Conservation (phyloP, 1,139 yeast genomes). For the Yamadazyma triangularis region DNA sequence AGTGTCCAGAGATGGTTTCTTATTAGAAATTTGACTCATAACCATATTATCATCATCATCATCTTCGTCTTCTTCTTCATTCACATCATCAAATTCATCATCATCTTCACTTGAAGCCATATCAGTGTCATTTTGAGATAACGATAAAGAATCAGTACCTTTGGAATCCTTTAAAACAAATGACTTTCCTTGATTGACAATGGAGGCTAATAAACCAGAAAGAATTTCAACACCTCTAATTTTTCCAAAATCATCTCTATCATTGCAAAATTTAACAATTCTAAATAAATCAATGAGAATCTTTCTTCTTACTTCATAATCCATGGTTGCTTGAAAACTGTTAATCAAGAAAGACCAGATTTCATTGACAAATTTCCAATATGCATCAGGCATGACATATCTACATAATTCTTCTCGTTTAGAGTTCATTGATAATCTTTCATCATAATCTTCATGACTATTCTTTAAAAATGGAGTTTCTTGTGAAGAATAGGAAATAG, state of each 20-base stretch:
- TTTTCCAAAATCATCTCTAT: slow-evolving; percentile 14
- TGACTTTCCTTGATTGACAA: slow-evolving; percentile 57
- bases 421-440: slow-evolving; percentile 22
- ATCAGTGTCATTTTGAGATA: slow-evolving; percentile 5
- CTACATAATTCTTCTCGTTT: slow-evolving; percentile 23
- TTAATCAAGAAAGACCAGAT: slow-evolving; percentile 60
- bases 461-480: slow-evolving; percentile 31
- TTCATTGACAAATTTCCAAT: slow-evolving; percentile 41
- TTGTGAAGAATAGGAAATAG: slow-evolving; percentile 30
- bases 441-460: slow-evolving; percentile 20
- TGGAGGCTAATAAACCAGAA: slow-evolving; percentile 57
- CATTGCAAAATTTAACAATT: slow-evolving; percentile 33
- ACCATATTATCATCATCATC: slow-evolving; percentile 5
- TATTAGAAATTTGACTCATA: too few species aligned
- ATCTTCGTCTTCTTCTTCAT: slow-evolving; percentile 9
- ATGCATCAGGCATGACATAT: slow-evolving; percentile 21
- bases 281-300: slow-evolving; percentile 57
- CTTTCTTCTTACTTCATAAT: slow-evolving; percentile 58
- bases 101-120: slow-evolving; percentile 11
- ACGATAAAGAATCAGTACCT: background rate
- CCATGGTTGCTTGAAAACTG: slow-evolving; percentile 74
- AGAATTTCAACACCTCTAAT: slow-evolving; percentile 27
- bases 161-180: slow-evolving; percentile 18
- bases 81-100: slow-evolving; percentile 8
- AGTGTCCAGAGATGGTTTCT: slow-evolving; percentile 2